Evolutionary conservation across 225 moss, liverwort and hornwort species (phyloP).

Genomic region (Climacium dendroides): DNA sequence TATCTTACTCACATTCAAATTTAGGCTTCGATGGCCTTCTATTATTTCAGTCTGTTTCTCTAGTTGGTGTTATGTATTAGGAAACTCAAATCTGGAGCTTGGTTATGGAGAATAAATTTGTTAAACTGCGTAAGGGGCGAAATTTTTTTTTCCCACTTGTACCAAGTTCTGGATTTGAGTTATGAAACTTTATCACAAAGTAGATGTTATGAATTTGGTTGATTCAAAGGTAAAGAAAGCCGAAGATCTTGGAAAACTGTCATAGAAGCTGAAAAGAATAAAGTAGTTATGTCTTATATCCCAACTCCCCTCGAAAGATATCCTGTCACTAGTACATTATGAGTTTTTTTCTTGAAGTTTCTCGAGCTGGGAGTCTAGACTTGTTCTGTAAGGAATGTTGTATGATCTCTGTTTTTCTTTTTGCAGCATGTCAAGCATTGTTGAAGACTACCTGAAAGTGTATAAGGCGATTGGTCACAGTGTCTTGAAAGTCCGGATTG

Average conservation of each 20-base stretch:
- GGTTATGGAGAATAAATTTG: neutral
- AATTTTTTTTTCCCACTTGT: neutral
- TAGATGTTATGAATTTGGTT: neutral
- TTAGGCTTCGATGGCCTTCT: neutral
- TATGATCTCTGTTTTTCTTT: neutral
- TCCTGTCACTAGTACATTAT: neutral
- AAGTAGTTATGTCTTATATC: no score
- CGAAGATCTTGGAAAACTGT: neutral
- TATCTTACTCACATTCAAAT: neutral
- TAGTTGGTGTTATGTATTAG: neutral
- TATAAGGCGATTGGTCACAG: conserved; percentile 44
- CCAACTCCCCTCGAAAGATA: neutral
- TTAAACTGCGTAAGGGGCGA: neutral
- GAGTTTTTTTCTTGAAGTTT: neutral
- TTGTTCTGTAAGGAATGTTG: neutral
- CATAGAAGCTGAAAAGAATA: neutral
- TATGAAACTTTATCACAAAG: neutral
- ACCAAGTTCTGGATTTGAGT: neutral
- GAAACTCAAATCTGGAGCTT: neutral
- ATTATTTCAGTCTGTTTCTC: neutral
- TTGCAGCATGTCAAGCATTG: conserved; percentile 58
- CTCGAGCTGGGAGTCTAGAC: neutral
- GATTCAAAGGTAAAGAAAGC: neutral
- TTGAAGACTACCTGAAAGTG: conserved; percentile 51
- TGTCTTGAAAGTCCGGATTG: conserved; percentile 55